A percentile compares a stretch with the other conserved stretches of the same genome.
phyloP scores from a whole-genome alignment of 331 rosid genomes.

The Prunus yedoensis region DNA sequence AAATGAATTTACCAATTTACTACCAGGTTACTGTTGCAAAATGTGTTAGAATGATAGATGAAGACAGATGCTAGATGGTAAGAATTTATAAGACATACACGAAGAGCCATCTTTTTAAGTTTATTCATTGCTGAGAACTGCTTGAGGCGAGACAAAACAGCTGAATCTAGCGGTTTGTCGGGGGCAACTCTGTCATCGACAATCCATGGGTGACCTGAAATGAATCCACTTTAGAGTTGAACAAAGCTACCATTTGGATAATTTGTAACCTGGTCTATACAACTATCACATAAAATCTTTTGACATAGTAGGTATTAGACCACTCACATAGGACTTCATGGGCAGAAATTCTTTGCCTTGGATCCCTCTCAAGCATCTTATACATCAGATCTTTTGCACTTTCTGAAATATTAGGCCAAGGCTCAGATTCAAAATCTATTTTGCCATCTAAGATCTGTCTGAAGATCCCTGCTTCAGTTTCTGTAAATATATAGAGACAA shows the following conservation, averaged over 20 bases:
- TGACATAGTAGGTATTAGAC: slow-evolving; percentile 22
- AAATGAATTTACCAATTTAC: neutral
- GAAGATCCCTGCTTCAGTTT: slow-evolving; percentile 81
- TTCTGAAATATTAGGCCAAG: slow-evolving; percentile 84
- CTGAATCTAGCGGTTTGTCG: slow-evolving; percentile 83
- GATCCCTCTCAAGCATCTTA: slow-evolving; percentile 76
- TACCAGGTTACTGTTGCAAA: neutral
- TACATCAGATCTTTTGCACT: slow-evolving; percentile 74
- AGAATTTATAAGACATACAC: slow-evolving; percentile 41
- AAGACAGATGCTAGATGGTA: neutral
- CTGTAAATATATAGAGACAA: slow-evolving; percentile 42
- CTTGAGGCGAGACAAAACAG: slow-evolving; percentile 85
- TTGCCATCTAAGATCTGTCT: slow-evolving; percentile 67
- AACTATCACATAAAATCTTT: slow-evolving; percentile 26
- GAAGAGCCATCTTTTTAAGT: slow-evolving; percentile 86
- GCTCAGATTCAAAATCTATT: slow-evolving; percentile 72
- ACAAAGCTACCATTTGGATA: slow-evolving; percentile 7
- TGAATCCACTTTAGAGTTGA: slow-evolving; percentile 16
- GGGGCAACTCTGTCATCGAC: slow-evolving; percentile 81
- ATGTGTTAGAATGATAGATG: slow-evolving; percentile 14
- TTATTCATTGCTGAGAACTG: slow-evolving; percentile 92
- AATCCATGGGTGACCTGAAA: slow-evolving; percentile 89
- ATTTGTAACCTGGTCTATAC: neutral
- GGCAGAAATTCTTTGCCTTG: slow-evolving; percentile 65
- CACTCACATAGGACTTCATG: slow-evolving; percentile 89